phyloP scores from a whole-genome alignment of 148 eudicot species.

The Rhododendron williamsianum region DNA sequence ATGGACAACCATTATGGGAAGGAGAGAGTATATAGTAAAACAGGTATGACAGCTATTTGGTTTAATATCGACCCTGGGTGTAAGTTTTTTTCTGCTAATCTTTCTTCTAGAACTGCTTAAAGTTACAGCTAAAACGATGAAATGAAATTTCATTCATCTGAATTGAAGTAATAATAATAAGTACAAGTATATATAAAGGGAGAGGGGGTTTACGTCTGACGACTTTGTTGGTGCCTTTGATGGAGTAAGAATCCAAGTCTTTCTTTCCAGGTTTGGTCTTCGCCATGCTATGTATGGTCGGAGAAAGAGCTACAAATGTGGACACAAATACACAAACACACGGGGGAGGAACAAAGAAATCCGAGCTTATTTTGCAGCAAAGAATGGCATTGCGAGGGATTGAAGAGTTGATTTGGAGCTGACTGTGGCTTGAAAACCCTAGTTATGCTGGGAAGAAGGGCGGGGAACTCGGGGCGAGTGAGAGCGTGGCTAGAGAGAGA shows the following conservation, averaged over 20 bases:
- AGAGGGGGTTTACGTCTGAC: conserved; percentile 22
- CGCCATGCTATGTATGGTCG: conserved; percentile 20
- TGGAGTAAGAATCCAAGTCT: conserved; percentile 38
- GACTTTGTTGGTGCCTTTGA: conserved; percentile 42
- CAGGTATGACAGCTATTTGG: neutral
- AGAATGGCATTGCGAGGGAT: neutral
- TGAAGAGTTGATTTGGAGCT: neutral
- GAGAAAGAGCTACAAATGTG: neutral
- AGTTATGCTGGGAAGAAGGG: neutral
- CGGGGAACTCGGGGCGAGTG: neutral
- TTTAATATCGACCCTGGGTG: neutral
- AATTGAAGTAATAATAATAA: neutral
- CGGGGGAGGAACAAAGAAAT: neutral
- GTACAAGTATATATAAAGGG: neutral
- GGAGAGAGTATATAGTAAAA: neutral
- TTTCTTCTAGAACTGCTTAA: neutral
- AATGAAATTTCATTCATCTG: neutral
- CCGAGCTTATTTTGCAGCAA: neutral
- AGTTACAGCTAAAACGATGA: neutral
- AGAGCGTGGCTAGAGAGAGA: conserved; percentile 1
- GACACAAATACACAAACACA: neutral
- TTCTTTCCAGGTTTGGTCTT: conserved; percentile 43
- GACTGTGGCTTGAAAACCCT: conserved; percentile 14
- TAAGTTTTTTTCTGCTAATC: neutral
- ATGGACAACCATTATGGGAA: neutral